A percentile compares a stretch with the other conserved stretches of the same genome.
phyloP scores from a whole-genome alignment of 1,284 basidiomycete genomes.

The Schizophyllum amplum region DNA sequence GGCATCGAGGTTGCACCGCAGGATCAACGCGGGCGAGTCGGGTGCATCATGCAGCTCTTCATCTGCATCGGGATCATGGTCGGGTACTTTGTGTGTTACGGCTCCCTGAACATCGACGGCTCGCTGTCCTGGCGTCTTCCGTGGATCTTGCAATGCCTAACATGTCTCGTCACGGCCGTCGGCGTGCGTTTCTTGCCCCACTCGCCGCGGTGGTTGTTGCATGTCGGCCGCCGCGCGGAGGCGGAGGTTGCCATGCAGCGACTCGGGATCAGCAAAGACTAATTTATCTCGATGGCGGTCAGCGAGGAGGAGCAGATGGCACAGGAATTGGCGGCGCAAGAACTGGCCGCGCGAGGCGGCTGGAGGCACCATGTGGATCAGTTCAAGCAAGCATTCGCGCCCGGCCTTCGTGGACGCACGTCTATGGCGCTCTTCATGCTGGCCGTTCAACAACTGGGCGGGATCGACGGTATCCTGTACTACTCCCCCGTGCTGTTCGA shows the following conservation, averaged over 20 bases:
- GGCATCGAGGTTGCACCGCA: conserved; percentile 36
- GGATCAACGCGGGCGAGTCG: conserved; percentile 32
- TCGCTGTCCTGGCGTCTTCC: conserved; percentile 42
- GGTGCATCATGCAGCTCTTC: conserved; percentile 35
- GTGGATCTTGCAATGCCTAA: conserved; percentile 33
- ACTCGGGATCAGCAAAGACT: conserved; percentile 19
- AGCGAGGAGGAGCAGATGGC: neutral
- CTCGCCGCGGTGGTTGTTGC: conserved; percentile 43
- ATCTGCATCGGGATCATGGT: conserved; percentile 18
- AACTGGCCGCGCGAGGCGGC: neutral
- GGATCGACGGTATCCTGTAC: conserved; percentile 32
- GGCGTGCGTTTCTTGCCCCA: conserved; percentile 42
- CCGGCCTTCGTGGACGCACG: conserved; percentile 22
- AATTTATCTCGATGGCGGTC: conserved; percentile 1
- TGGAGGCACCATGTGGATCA: neutral
- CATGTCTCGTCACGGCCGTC: conserved; percentile 31
- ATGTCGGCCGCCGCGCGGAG: conserved; percentile 30
- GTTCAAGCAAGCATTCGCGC: neutral
- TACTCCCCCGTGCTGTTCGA: conserved; percentile 44
- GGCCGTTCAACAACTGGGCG: conserved; percentile 34
- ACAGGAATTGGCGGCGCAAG: neutral
- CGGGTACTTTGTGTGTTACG: conserved; percentile 47
- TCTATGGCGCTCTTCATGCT: conserved; percentile 38
- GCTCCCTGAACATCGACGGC: conserved; percentile 26
- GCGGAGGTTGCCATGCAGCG: conserved; percentile 18